A percentile compares a stretch with the other conserved stretches of the same genome.
These are phyloP conservation scores for Xerocomus cyaneibrunnescens DNA, from an alignment of 1,284 basidiomycete species.

Conservation along the genomic window DNA sequence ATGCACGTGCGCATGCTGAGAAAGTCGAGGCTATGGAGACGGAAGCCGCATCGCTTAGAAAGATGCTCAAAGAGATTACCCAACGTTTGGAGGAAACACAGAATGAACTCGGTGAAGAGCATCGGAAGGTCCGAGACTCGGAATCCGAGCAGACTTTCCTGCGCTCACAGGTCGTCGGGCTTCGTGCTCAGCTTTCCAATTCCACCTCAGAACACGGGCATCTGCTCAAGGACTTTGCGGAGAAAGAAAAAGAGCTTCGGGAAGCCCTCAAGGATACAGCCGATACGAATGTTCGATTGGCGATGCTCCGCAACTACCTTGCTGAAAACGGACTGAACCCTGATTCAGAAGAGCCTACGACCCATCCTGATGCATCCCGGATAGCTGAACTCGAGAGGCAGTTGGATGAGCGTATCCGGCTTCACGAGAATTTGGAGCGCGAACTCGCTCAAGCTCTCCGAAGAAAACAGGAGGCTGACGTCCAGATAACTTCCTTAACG, in stretches of 20 bases:
- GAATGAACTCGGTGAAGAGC: constrained; percentile 69
- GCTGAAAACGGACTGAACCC: constrained; percentile 84
- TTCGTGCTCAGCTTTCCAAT: constrained; percentile 76
- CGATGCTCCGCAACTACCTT: constrained; percentile 84
- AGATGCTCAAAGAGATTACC: constrained; percentile 76
- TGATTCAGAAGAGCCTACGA: constrained; percentile 58
- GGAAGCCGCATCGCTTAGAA: constrained; percentile 71
- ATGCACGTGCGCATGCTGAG: constrained; percentile 72
- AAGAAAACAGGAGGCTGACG: constrained; percentile 72
- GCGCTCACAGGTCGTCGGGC: constrained; percentile 74
- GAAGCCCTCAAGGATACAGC: constrained; percentile 70
- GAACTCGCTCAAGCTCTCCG: constrained; percentile 64
- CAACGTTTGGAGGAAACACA: constrained; percentile 71
- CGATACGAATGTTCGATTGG: constrained; percentile 75
- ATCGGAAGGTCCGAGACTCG: constrained; percentile 60
- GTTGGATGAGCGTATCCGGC: constrained; percentile 67
- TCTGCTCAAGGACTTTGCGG: constrained; percentile 65
- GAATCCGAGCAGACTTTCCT: constrained; percentile 72
- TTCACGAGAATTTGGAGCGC: constrained; percentile 73
- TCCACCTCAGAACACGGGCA: constrained; percentile 73
- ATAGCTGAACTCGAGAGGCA: constrained; percentile 73
- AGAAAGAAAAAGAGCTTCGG: constrained; percentile 68
- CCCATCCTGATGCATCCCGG: constrained; percentile 47
- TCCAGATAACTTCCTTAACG: constrained; percentile 61
- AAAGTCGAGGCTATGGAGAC: constrained; percentile 79